Conservation (phyloP, 2,329 filamentous ascomycete species). For the Myriangium duriaei region DNA sequence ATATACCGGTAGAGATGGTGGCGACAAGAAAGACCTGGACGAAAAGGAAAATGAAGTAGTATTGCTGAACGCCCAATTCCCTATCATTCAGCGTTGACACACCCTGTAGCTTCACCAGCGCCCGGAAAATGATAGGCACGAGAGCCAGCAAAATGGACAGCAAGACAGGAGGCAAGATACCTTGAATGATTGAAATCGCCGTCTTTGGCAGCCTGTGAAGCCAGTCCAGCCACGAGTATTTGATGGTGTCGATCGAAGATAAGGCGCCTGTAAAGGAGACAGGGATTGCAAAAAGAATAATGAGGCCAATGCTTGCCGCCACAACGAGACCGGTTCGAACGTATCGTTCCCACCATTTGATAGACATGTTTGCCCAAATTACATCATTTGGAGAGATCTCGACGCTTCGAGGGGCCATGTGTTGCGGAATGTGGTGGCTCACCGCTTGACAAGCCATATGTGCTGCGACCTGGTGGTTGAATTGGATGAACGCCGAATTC, state of each 20-base stretch:
- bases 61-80: slow-evolving; percentile 75
- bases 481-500: slow-evolving; percentile 96
- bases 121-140: slow-evolving; percentile 64
- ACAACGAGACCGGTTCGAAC: slow-evolving; percentile 56
- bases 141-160: slow-evolving; percentile 68
- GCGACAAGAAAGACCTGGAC: slow-evolving; percentile 91
- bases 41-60: slow-evolving; percentile 90
- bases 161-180: slow-evolving; percentile 70
- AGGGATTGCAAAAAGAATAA: slow-evolving; percentile 80
- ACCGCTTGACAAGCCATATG: slow-evolving; percentile 96
- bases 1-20: slow-evolving; percentile 66
- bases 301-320: slow-evolving; percentile 55
- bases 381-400: slow-evolving; percentile 90
- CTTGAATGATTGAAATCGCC: slow-evolving; percentile 59
- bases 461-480: slow-evolving; percentile 92
- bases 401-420: slow-evolving; percentile 86
- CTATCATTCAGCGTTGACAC: slow-evolving; percentile 70
- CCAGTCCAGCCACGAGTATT: slow-evolving; percentile 58
- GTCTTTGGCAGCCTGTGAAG: slow-evolving; percentile 48
- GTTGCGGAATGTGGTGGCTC: slow-evolving; percentile 79
- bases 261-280: slow-evolving; percentile 78
- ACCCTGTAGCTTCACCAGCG: slow-evolving; percentile 62
- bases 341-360: slow-evolving; percentile 88
- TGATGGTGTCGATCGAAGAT: slow-evolving; percentile 60
- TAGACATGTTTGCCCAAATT: slow-evolving; percentile 93